A percentile compares a stretch with the other conserved stretches of the same genome.
Conservation (phyloP, 164 flowering plant genomes). For the Nymphaea thermarum region DNA sequence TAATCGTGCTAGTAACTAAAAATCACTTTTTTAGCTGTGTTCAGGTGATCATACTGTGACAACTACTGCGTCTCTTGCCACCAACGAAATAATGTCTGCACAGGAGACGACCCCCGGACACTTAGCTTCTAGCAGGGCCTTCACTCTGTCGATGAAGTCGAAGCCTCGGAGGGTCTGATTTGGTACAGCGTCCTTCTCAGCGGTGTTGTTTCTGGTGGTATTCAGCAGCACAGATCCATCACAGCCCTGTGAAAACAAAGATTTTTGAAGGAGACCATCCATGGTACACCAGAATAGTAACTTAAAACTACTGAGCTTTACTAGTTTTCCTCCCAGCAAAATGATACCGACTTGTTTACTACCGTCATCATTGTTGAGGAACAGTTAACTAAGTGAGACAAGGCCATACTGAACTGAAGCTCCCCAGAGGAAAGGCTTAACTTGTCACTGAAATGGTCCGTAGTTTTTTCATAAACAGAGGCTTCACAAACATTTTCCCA, state of each 20-base stretch:
- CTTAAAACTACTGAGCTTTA: no score
- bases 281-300: neutral
- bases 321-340: neutral
- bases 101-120: conserved; percentile 83
- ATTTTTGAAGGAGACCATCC: neutral
- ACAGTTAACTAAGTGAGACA: neutral
- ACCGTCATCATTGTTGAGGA: neutral
- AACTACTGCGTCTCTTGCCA: conserved; percentile 64
- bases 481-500: neutral
- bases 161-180: conserved; percentile 58
- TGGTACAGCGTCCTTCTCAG: conserved; percentile 52
- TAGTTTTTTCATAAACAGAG: neutral
- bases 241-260: conserved; percentile 49
- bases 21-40: no score
- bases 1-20: no score
- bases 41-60: conserved; percentile 27
- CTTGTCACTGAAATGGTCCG: neutral
- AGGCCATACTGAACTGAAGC: neutral
- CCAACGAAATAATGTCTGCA: conserved; percentile 61
- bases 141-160: conserved; percentile 61
- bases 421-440: neutral
- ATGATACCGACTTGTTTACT: neutral
- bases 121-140: conserved; percentile 48
- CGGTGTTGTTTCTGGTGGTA: conserved; percentile 31
- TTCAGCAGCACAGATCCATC: conserved; percentile 78